Percentiles rank a stretch among this genome's conserved stretches.
phyloP scores from a whole-genome alignment of 75 land plant genomes.

The Isoetes taiwanensis region DNA sequence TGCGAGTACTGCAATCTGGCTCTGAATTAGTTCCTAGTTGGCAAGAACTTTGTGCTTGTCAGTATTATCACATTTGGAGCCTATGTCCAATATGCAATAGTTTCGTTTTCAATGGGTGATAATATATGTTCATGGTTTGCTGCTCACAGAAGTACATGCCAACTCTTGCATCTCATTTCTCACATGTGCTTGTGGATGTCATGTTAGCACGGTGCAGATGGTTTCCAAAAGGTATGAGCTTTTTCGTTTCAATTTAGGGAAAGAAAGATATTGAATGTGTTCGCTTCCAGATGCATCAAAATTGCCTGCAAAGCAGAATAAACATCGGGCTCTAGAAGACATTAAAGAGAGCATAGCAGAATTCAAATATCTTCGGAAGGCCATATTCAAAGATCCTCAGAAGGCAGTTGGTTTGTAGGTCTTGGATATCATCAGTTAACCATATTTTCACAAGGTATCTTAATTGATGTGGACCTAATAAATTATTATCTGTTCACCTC shows the following conservation, averaged over 20 bases:
- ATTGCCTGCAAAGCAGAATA: conserved; percentile 53
- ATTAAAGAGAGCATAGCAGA: conserved; percentile 90
- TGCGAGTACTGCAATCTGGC: conserved; percentile 19
- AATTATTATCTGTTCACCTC: no score
- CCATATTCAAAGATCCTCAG: conserved; percentile 57
- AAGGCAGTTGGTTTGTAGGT: no score
- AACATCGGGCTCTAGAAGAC: conserved; percentile 87
- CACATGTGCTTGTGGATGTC: conserved; percentile 89
- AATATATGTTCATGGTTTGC: background rate
- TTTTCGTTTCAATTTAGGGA: background rate
- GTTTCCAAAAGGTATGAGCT: conserved; percentile 57
- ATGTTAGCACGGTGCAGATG: conserved; percentile 79
- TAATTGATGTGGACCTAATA: no score
- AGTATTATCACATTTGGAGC: background rate
- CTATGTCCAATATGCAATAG: background rate
- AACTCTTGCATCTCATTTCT: conserved; percentile 54
- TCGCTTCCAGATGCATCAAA: conserved; percentile 37
- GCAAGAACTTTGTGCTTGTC: background rate
- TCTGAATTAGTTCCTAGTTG: background rate
- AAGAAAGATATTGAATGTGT: no score
- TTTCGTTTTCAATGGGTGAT: background rate
- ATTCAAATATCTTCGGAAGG: conserved; percentile 57
- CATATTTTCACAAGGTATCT: no score
- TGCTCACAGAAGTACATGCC: conserved; percentile 89
- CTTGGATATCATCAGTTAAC: no score